Conservation (phyloP, 768 basidiomycete genomes). For the Podaxis pistillaris region DNA sequence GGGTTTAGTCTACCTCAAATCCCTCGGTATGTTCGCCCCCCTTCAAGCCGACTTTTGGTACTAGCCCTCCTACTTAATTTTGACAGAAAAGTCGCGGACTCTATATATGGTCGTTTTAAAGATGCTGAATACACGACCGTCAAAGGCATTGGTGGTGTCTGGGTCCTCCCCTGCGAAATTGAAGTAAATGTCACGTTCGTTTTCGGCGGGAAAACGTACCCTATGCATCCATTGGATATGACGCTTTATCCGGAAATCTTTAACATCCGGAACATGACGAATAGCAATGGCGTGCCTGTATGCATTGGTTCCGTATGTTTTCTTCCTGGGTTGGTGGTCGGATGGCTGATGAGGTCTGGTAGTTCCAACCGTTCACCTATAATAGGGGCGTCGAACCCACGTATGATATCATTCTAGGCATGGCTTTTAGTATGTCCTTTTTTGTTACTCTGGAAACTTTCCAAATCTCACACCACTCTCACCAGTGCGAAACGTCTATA, state of each 20-base stretch:
- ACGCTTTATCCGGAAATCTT: slow-evolving; percentile 30
- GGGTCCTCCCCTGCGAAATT: slow-evolving; percentile 61
- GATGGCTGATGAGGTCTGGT: neutral
- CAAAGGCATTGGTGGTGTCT: slow-evolving; percentile 42
- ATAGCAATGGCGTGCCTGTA: slow-evolving; percentile 43
- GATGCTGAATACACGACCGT: slow-evolving; percentile 63
- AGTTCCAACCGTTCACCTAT: slow-evolving; percentile 72
- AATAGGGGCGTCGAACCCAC: slow-evolving; percentile 36
- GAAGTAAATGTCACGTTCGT: slow-evolving; percentile 66
- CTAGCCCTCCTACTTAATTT: neutral
- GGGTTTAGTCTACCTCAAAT: slow-evolving; percentile 51
- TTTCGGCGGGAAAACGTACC: slow-evolving; percentile 55
- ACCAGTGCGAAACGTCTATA: slow-evolving; percentile 65
- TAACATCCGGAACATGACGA: slow-evolving; percentile 39
- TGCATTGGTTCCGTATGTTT: slow-evolving; percentile 61
- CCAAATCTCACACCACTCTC: neutral
- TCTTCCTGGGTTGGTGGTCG: neutral
- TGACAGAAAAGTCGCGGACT: slow-evolving; percentile 46
- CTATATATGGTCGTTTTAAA: slow-evolving; percentile 76
- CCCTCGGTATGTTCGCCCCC: slow-evolving; percentile 49
- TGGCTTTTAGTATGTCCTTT: slow-evolving; percentile 60
- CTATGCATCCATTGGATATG: slow-evolving; percentile 68
- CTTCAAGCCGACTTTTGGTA: neutral
- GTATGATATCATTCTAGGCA: slow-evolving; percentile 70
- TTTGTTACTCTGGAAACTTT: neutral